A percentile compares a stretch with the other conserved stretches of the same genome.
phyloP scores from a whole-genome alignment of 1,284 basidiomycete species.

The Ustilago xerochloae region DNA sequence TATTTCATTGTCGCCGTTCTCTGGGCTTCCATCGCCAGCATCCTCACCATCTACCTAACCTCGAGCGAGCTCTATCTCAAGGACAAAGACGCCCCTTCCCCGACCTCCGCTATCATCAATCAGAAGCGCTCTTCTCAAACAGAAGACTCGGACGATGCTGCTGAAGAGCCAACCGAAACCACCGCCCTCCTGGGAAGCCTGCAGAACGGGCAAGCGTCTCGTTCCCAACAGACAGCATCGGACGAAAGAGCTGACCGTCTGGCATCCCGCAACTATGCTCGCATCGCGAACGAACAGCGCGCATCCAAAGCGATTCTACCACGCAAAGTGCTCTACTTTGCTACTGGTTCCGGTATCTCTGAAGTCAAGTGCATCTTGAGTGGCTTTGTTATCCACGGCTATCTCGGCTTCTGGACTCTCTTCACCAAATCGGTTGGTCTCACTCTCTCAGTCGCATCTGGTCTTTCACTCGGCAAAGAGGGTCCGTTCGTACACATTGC shows the following conservation, averaged over 20 bases:
- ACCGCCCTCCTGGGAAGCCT: conserved; percentile 25
- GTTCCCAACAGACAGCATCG: background rate
- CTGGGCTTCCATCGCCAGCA: conserved; percentile 69
- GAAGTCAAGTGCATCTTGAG: conserved; percentile 97
- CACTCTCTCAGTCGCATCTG: conserved; percentile 74
- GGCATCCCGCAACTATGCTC: conserved; percentile 13
- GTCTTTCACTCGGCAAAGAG: conserved; percentile 75
- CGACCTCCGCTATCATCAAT: conserved; percentile 13
- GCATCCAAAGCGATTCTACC: conserved; percentile 70
- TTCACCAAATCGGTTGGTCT: conserved; percentile 90
- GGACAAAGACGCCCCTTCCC: conserved; percentile 10
- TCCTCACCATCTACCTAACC: conserved; percentile 87
- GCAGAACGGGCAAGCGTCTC: conserved; percentile 13
- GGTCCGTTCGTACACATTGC: conserved; percentile 97
- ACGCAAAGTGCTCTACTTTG: conserved; percentile 71
- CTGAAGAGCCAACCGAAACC: conserved; percentile 26
- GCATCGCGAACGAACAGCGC: conserved; percentile 44
- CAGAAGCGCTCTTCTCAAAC: conserved; percentile 3
- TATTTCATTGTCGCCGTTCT: conserved; percentile 73
- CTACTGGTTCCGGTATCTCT: conserved; percentile 93
- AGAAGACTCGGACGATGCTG: background rate
- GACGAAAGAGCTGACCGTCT: conserved; percentile 7
- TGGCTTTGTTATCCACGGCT: conserved; percentile 92
- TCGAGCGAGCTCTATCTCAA: conserved; percentile 70
- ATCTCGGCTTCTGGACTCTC: conserved; percentile 87